These are phyloP conservation scores for Aspergillus olivimuriae DNA, from an alignment of 495 filamentous ascomycete species.

Conservation along the genomic window DNA sequence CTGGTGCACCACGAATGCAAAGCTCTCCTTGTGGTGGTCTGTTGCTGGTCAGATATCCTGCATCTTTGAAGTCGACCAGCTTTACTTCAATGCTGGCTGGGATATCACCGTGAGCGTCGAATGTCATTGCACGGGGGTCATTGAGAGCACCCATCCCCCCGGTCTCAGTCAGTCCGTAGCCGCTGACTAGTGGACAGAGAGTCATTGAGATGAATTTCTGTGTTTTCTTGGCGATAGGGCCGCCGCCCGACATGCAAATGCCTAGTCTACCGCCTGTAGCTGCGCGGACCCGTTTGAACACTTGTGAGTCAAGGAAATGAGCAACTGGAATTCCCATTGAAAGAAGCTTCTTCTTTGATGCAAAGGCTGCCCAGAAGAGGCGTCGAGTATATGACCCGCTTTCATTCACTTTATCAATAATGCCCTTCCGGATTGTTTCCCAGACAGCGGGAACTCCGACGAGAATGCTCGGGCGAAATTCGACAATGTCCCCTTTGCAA, in stretches of 20 bases:
- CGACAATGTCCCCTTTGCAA: conserved; percentile 91
- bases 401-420: conserved; percentile 76
- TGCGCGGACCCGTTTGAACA: conserved; percentile 88
- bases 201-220: conserved; percentile 85
- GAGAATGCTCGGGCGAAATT: conserved; percentile 85
- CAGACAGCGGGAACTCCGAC: conserved; percentile 96
- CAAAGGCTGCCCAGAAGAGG: conserved; percentile 88
- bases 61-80: conserved; percentile 91
- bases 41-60: conserved; percentile 82
- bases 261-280: conserved; percentile 78
- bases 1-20: conserved; percentile 74
- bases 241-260: conserved; percentile 80
- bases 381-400: conserved; percentile 65
- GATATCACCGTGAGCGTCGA: conserved; percentile 71
- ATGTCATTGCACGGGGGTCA: conserved; percentile 85
- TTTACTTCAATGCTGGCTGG: conserved; percentile 83
- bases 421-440: conserved; percentile 98
- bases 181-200: conserved; percentile 80
- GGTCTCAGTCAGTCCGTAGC: conserved; percentile 97
- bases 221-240: conserved; percentile 82
- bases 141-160: conserved; percentile 88
- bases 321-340: conserved; percentile 67
- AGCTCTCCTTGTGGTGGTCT: conserved; percentile 92
- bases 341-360: conserved; percentile 76
- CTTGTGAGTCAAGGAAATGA: conserved; percentile 60